Base-by-base conservation (phyloP, 371 early-diverging fungal genomes). In the Thermomucor indicae-seudaticae region DNA sequence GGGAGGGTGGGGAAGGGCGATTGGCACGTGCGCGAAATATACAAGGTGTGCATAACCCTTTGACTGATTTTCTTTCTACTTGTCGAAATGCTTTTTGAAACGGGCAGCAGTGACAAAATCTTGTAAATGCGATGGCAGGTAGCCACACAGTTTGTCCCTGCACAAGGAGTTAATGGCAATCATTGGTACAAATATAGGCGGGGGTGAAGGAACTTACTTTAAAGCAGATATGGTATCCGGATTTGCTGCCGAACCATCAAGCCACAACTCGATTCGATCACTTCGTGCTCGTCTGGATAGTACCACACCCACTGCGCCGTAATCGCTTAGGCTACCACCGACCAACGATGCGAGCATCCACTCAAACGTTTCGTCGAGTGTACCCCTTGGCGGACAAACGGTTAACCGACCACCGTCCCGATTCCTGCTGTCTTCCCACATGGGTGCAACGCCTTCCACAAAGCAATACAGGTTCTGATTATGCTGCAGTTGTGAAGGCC, bases 341-440 rank as follows among this genome's bases (percentile, higher is more conserved):
- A 78, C 71, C 64, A 79, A 75, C 4, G 70, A 55, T 37, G 69
- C 66, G 11, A 81, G 51, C 0, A 78, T 60, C 28, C 72, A 75
- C 40, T 81, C 82, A 64, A 75, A 78, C 2, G 77, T 51, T 1
- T 62, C 64, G 38, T 79, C 82, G 39, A 81, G 40, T 8, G 48
- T 25, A 17, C 57, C 29, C 12, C 63, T 59, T 11, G 67, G 47
- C 6, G 69, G 69, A 25, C 63, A 70, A 1, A 74, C 24, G 0
- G 76, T 70, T 12, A 81, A 47, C 4, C 82, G 67, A 2, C 82
- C 82, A 28, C 82, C 82, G 12, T 64, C 51, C 51, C 66, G 53
- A 55, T 81, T 81, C 24, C 53, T 59, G n/a, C 59, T 60, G 41
- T 81, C 82, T 53, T 81, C 82, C 82, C 82, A 81, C 75, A 79